phyloP scores from a whole-genome alignment of 345 rosid genomes.

The Hibiscus syriacus region DNA sequence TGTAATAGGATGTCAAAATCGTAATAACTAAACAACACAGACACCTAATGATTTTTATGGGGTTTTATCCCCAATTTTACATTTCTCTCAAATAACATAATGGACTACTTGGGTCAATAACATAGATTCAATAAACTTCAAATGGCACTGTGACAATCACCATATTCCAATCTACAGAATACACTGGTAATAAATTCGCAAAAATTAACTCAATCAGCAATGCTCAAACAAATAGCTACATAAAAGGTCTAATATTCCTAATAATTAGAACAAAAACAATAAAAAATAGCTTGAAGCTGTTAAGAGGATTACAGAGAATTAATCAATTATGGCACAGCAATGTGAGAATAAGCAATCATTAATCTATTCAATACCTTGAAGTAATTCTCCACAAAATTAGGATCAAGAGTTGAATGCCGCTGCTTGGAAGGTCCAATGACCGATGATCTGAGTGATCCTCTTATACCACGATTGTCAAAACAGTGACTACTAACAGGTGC shows the following conservation, averaged over 20 bases:
- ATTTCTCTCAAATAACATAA: no score
- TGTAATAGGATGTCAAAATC: no score
- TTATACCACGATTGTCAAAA: constrained; percentile 19
- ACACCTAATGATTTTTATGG: no score
- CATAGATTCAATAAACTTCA: not conserved
- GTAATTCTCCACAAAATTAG: constrained; percentile 88
- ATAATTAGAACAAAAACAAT: not conserved
- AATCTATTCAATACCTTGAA: constrained; percentile 51
- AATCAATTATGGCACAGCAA: not conserved
- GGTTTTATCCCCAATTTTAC: no score
- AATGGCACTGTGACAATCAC: not conserved
- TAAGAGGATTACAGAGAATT: not conserved
- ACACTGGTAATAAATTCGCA: not conserved
- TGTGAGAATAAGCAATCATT: not conserved
- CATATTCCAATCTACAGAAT: not conserved
- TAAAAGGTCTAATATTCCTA: not conserved
- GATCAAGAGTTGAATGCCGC: constrained; percentile 69
- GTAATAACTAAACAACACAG: no score
- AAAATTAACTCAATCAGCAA: not conserved
- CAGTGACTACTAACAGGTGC: constrained; percentile 27
- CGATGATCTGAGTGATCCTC: constrained; percentile 23
- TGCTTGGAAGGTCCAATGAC: constrained; percentile 31
- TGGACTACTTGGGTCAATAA: not conserved
- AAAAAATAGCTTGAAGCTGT: not conserved
- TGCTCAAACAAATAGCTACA: not conserved